Percentiles rank a stretch among this genome's conserved stretches.
phyloP scores from a whole-genome alignment of 352 stramenopile genomes.

The Aphanomyces astaci region DNA sequence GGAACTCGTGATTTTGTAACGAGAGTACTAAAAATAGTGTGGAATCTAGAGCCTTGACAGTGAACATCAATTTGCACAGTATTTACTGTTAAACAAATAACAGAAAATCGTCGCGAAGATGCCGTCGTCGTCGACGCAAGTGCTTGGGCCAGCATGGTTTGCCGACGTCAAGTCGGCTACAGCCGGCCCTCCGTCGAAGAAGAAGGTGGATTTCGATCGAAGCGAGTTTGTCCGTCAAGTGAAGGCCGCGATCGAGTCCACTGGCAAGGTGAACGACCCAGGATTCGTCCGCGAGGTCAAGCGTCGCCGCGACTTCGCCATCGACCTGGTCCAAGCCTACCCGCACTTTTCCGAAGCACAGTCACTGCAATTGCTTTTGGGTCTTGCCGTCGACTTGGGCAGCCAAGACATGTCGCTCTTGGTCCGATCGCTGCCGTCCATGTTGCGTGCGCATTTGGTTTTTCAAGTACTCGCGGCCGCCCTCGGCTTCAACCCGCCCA shows the following conservation, averaged over 20 bases:
- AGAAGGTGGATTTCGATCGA: conserved; percentile 12
- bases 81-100: too few relatives aligned
- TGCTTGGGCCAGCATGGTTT: conserved; percentile 12
- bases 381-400: conserved; percentile 66
- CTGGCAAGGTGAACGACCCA: conserved; percentile 28
- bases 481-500: conserved; percentile 71
- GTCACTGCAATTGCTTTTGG: conserved; percentile 70
- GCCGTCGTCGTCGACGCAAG: background rate
- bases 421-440: conserved; percentile 71
- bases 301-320: conserved; percentile 61
- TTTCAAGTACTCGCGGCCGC: conserved; percentile 68
- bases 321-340: conserved; percentile 43
- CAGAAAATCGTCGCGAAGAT: too few relatives aligned
- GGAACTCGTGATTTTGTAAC: too few relatives aligned
- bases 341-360: conserved; percentile 65
- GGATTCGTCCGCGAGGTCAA: conserved; percentile 81
- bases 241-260: conserved; percentile 10
- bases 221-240: conserved; percentile 12
- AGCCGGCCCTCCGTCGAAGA: background rate
- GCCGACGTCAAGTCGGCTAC: background rate
- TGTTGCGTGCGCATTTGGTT: conserved; percentile 68
- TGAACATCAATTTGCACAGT: too few relatives aligned
- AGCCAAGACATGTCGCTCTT: conserved; percentile 72
- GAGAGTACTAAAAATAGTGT: too few relatives aligned
- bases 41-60: background rate